Conservation (phyloP, 192 early-diverging fungal species). For the Paraglomus brasilianum region DNA sequence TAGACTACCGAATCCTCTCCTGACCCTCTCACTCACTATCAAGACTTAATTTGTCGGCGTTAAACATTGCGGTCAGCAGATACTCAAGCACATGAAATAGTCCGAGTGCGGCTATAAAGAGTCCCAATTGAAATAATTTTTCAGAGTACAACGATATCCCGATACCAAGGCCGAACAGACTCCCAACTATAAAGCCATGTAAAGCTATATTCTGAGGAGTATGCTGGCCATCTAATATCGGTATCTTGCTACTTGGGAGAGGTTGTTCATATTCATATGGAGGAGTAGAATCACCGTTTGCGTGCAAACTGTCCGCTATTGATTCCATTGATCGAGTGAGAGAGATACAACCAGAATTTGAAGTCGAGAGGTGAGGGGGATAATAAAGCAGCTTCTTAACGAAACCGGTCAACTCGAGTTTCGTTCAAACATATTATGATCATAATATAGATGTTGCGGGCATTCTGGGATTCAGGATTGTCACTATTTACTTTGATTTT, state of each 20-base stretch:
- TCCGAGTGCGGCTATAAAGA: constrained; percentile 64
- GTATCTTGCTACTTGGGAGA: not conserved
- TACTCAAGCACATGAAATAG: constrained; percentile 90
- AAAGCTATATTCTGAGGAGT: constrained; percentile 80
- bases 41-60: constrained; percentile 62
- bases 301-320: no score
- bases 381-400: no score
- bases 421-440: no score
- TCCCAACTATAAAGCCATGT: constrained; percentile 71
- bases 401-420: no score
- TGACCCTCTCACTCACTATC: constrained; percentile 58
- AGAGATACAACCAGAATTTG: no score
- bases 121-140: constrained; percentile 55
- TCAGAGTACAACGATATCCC: constrained; percentile 38
- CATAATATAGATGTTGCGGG: no score
- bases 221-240: constrained; percentile 57
- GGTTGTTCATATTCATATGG: not conserved
- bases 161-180: constrained; percentile 56
- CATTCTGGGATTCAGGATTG: no score
- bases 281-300: no score
- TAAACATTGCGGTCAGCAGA: constrained; percentile 78
- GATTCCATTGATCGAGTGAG: no score
- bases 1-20: not conserved
- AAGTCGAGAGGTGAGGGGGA: no score
- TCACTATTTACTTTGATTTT: no score